Conservation (phyloP, 2,329 filamentous ascomycete species). For the Aspergillus felis region DNA sequence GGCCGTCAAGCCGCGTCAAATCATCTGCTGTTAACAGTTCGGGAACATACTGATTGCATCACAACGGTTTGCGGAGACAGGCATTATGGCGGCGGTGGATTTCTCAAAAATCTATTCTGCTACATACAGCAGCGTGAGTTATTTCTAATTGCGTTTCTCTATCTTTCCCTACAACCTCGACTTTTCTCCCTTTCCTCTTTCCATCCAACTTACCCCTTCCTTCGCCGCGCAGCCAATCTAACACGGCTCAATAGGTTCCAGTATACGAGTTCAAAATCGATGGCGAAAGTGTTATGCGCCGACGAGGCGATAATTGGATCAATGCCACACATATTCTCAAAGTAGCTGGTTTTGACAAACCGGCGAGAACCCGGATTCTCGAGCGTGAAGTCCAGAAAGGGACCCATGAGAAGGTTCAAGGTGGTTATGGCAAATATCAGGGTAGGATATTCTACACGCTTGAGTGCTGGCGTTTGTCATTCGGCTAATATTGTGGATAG, state of each 20-base stretch:
- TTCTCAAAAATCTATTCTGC: constrained; percentile 57
- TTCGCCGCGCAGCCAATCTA: neutral
- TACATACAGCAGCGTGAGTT: constrained; percentile 60
- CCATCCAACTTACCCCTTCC: neutral
- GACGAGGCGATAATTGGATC: constrained; percentile 91
- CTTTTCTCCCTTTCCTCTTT: neutral
- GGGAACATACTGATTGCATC: constrained; percentile 19
- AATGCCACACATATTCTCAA: constrained; percentile 99
- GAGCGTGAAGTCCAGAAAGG: constrained; percentile 97
- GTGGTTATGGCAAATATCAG: constrained; percentile 98
- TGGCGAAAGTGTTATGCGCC: constrained; percentile 90
- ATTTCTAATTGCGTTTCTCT: neutral
- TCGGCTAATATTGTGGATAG: constrained; percentile 40
- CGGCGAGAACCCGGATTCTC: constrained; percentile 86
- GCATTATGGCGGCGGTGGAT: constrained; percentile 33
- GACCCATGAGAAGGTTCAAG: constrained; percentile 94
- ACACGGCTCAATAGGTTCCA: constrained; percentile 62
- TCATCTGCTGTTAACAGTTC: constrained; percentile 15
- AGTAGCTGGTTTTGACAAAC: constrained; percentile 95
- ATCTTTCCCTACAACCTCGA: neutral
- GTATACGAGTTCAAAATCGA: constrained; percentile 92
- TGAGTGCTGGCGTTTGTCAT: neutral
- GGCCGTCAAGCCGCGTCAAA: constrained; percentile 9
- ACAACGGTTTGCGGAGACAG: constrained; percentile 17
- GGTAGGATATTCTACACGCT: constrained; percentile 46